A percentile compares a stretch with the other conserved stretches of the same genome.
phyloP scores from a whole-genome alignment of 139 green algal species.

The Pseudopediastrum boryanum region DNA sequence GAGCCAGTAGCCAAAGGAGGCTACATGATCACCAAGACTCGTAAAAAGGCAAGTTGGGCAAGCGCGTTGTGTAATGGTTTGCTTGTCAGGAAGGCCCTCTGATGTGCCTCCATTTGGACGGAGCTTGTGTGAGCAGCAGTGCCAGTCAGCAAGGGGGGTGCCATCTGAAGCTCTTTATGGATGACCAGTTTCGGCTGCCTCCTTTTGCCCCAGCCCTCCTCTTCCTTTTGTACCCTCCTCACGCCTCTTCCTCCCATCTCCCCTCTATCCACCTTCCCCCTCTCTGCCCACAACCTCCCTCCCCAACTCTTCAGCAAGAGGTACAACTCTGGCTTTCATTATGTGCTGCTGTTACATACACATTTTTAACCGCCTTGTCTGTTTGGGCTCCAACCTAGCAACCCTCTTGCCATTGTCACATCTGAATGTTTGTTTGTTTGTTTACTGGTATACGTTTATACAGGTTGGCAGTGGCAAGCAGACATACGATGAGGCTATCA shows the following conservation, averaged over 20 bases:
- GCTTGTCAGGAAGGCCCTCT: neutral
- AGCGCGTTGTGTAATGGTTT: neutral
- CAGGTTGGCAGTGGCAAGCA: constrained; percentile 4
- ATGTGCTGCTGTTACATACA: neutral
- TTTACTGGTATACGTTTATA: too few relatives aligned
- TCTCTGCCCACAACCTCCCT: neutral
- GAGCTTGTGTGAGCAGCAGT: neutral
- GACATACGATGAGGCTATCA: constrained; percentile 5
- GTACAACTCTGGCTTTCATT: neutral
- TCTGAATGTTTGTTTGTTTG: too few relatives aligned
- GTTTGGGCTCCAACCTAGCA: neutral
- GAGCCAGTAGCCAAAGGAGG: neutral
- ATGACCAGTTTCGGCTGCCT: neutral
- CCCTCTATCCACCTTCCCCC: too few relatives aligned
- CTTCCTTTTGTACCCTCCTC: too few relatives aligned
- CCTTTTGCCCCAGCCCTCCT: neutral
- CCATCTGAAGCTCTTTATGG: neutral
- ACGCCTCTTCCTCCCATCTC: too few relatives aligned
- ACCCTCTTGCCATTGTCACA: neutral
- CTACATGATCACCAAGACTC: constrained; percentile 24
- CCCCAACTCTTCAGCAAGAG: neutral
- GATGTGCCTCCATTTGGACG: neutral
- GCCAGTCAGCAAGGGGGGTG: neutral
- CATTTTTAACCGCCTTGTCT: neutral
- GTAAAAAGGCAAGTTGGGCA: neutral